Base-by-base conservation (phyloP, 2,329 filamentous ascomycete genomes). In the Trichoderma pleuroti region DNA sequence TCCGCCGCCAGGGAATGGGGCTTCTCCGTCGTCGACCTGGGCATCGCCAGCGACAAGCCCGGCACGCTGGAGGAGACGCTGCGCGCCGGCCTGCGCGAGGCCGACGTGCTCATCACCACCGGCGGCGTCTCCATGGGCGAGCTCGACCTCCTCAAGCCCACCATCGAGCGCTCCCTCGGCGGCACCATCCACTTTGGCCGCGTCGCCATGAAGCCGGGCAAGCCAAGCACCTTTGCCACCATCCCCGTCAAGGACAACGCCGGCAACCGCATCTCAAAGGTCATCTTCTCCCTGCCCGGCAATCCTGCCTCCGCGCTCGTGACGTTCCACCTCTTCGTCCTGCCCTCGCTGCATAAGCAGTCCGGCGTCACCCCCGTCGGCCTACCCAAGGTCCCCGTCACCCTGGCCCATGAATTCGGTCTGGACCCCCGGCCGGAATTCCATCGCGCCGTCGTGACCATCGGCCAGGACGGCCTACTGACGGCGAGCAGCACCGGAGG, bases 51-150 rank as follows among this genome's bases (percentile, higher is more conserved):
- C 52, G 93, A 97, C 79, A 88, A 88, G 82, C 85, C 91, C 0
- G 90, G 89, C 1, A 87, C 88, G 1, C 86, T 99, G 1, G 95
- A 98, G 78, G 85, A 91, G 76, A 90, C 87, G 3, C 86, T 99
- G 11, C 91, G 94, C 3, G 86, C 88, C 70, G 93, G 92, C 1
- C 84, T 98, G 72, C 87, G 92, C 24, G 84, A 84, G 61, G 90
- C 91, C 30, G 94, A 98, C 77, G 84, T 98, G 14, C 87, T 99
- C 71, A 90, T 99, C 76, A 98, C 96, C 18, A 95, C 92, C 0
- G 96, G 96, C 26, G 96, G 96, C 61, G 96, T 98, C 24, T 97
- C 93, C 11, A 99, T 99, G 96, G 96, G 96, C 70, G 96, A 99
- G 82, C 89, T 98, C 3, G 96, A 99, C 80, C 90, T 99, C 9